phyloP scores from a whole-genome alignment of 306 rosid species.

The Vigna radiata region DNA sequence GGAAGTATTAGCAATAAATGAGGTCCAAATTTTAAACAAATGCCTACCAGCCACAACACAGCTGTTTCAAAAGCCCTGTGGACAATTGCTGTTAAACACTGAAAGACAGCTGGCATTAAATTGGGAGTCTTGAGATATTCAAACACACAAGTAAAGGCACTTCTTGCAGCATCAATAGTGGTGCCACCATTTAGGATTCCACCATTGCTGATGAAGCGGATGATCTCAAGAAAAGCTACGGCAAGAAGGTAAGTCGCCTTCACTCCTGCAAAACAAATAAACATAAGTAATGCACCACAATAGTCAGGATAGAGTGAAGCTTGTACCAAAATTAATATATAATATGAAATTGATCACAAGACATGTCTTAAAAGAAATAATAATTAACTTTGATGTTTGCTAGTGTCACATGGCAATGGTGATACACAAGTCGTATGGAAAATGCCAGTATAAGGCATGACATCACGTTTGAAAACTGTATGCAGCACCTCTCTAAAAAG shows the following conservation, averaged over 20 bases:
- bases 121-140: constrained; percentile 97
- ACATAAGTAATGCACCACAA: constrained; percentile 28
- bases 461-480: constrained; percentile 9
- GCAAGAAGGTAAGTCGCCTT: constrained; percentile 99
- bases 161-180: constrained; percentile 67
- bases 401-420: constrained; percentile 34
- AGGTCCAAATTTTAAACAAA: constrained; percentile 39
- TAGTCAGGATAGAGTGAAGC: constrained; percentile 12
- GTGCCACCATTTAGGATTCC: constrained; percentile 90
- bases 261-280: constrained; percentile 70
- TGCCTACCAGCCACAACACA: constrained; percentile 86
- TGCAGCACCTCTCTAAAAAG: constrained; percentile 32
- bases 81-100: constrained; percentile 90
- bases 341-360: constrained; percentile 5
- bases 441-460: constrained; percentile 25
- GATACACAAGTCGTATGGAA: constrained; percentile 31
- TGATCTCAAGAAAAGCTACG: constrained; percentile 92
- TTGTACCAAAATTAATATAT: constrained; percentile 1
- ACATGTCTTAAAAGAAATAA: constrained; percentile 20
- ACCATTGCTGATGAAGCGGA: constrained; percentile 96
- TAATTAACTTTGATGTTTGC: constrained; percentile 17
- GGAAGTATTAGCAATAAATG: constrained; percentile 24
- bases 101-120: constrained; percentile 95
- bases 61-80: constrained; percentile 93
- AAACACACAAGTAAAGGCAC: constrained; percentile 94